Base-by-base conservation (phyloP, 1,139 yeast genomes). In the Zygosaccharomyces pseudobailii region DNA sequence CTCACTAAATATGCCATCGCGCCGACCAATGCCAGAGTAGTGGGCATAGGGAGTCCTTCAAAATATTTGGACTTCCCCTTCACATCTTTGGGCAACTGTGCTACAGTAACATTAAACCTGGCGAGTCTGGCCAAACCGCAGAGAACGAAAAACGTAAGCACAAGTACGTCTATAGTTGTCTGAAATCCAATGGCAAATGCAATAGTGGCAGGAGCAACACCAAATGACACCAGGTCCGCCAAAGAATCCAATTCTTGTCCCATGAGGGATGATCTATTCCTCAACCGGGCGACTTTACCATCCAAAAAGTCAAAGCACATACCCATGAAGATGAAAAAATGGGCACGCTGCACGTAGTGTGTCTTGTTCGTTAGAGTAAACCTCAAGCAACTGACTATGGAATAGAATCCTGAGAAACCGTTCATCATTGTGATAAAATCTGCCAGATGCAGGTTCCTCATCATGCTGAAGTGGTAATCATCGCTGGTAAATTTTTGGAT, bases 231-330 rank as follows among this genome's bases (percentile, higher is more conserved):
- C 62, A 92, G 79, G 69, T 92, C 98, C 22, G 98, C 98, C 61
- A 92, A 76, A 1, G 97, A 88, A 66, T 92, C 98, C 59, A 92
- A 79, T 70, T 92, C 98, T 69, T 92, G 97, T 50, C 98, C 98
- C 88, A 94, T 87, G 49, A 92, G 75, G 22, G 95, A 84, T 3
- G 96, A 80, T 71, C 92, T 88, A 68, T 89, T 85, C 70, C 97
- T 80, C 72, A 92, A 78, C 59, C 98, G 78, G 5, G 98, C 98
- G 6, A 92, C 98, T 61, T 96, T 81, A 25, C 98, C 98, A 66
- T 92, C 98, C 66, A 92, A 85, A 66, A 92, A 89, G 68, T 92
- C 98, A 66, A 90, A 90, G 64, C 92, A 88, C 61, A 90, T 79
- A 5, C 98, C 98, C 58, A 90, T 73, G 19, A 87, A 77, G 40